Evolutionary conservation across 116 monocot genomes (phyloP), one percentile per base, ranked within the genome.

Genomic region (Papilionanthe hybrid): DNA sequence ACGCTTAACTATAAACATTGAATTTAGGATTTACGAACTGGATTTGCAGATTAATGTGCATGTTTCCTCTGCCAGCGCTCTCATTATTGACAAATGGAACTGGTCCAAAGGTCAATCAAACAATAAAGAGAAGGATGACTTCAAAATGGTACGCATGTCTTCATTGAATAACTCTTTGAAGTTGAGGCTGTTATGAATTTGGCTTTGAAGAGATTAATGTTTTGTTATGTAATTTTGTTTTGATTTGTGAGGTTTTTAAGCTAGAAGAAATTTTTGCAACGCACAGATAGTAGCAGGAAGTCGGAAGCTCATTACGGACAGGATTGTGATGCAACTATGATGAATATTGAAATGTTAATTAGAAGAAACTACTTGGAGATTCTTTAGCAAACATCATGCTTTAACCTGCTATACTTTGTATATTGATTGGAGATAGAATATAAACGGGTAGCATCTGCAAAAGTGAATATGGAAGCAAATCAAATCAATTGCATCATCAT

Each of bases 1-100:
- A 25, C 7, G 25, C 42, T 42, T 20, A 72, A 42, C 41, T 72
- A 3, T 42, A 15, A 72, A 15, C 37, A 72, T 72, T 73, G 7
- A n/a, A 22, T 72, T 72, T 5, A 72, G 15, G 50, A 72, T n/a
- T 44, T 50, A 13, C 53, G 4, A 53, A 53, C 15, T 73, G 73
- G 73, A 29, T 73, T 73, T 73, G 44, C 73, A 73, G 73, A 73
- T 73, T 44, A 73, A 44, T 44, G 20, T 44, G 6, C 42, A 73
- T 43, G 43, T 73, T 43, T 73, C 73, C 44, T 73, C 73, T 43
- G n/a, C 29, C 9, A 44, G 42, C 29, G 8, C 43, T 44, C 7
- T 19, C 20, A 1, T 17, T 43, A 1, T 42, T 19, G 73, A 12
- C 44, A 43, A 17, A n/a, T 73, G 42, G 43, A 44, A 44, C 73